A percentile compares a stretch with the other conserved stretches of the same genome.
Evolutionary conservation across 1,284 basidiomycete genomes (phyloP).

Genomic region (Mycocalia duriaeana): DNA sequence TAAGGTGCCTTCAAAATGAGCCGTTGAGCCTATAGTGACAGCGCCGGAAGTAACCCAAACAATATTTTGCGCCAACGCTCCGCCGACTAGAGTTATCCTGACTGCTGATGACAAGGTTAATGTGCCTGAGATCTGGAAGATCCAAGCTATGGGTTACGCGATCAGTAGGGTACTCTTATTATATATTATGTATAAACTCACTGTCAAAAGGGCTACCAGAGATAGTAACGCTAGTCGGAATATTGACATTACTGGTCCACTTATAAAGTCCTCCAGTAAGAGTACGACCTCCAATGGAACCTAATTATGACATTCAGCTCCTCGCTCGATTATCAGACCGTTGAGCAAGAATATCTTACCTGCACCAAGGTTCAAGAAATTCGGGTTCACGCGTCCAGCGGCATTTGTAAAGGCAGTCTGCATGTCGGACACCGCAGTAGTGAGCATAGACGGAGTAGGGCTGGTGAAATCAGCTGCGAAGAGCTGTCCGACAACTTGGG

Average conservation of each 20-base stretch:
- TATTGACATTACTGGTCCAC: constrained; percentile 10
- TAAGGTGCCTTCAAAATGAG: too few species aligned
- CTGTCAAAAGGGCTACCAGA: constrained; percentile 7
- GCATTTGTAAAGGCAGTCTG: constrained; percentile 13
- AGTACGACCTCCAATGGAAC: constrained; percentile 7
- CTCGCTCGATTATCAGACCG: neutral
- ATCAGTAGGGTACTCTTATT: too few species aligned
- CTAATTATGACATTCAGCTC: neutral
- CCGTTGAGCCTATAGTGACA: too few species aligned
- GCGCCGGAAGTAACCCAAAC: too few species aligned
- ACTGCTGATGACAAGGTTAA: too few species aligned
- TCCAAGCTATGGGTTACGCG: too few species aligned
- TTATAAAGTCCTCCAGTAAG: constrained; percentile 13
- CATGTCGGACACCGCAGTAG: constrained; percentile 11
- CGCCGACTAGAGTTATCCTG: too few species aligned
- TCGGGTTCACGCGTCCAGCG: constrained; percentile 6
- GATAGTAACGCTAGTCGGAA: constrained; percentile 7
- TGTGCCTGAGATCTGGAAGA: too few species aligned
- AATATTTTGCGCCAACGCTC: too few species aligned
- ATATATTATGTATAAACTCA: constrained; percentile 2
- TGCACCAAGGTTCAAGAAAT: constrained; percentile 6
- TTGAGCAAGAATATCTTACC: constrained; percentile 1
- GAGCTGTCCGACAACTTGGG: constrained; percentile 11
- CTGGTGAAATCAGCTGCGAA: constrained; percentile 10
- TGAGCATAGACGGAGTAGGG: constrained; percentile 12